Conservation (phyloP, 257 asterid species). For the Anisodus acutangulus region DNA sequence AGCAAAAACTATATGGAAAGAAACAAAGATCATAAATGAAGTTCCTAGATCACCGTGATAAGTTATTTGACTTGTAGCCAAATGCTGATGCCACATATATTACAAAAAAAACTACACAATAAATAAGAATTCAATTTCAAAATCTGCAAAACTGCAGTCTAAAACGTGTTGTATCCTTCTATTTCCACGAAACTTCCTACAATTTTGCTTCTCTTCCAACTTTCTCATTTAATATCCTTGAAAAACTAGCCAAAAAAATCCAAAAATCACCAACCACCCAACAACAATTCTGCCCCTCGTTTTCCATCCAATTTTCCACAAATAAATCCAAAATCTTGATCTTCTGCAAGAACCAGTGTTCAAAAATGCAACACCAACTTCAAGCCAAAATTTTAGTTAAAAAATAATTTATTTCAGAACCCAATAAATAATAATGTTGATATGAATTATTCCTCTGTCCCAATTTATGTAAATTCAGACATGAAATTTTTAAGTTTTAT, state of each 20-base stretch:
- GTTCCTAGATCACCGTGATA: not conserved
- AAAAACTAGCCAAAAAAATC: not conserved
- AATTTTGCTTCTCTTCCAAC: conserved; percentile 17
- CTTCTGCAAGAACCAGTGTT: no score
- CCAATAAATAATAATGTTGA: no score
- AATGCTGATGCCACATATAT: not conserved
- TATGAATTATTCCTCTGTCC: no score
- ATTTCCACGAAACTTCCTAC: not conserved
- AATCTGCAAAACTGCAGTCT: not conserved
- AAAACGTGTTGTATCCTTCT: conserved; percentile 14
- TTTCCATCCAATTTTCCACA: not conserved
- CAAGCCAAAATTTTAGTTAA: no score
- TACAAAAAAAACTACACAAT: not conserved
- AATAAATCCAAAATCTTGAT: not conserved
- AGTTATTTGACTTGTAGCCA: conserved; percentile 7
- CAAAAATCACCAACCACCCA: conserved; percentile 25
- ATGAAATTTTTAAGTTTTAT: no score
- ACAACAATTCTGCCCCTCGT: not conserved
- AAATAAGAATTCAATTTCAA: not conserved
- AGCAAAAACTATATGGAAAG: conserved; percentile 5
- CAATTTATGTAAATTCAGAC: no score
- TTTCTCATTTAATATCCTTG: not conserved
- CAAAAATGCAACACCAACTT: no score
- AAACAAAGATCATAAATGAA: conserved; percentile 21
- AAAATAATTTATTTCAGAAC: no score